These are phyloP conservation scores for Pythium aphanidermatum DNA, from an alignment of 352 stramenopile species.

Conservation along the genomic window DNA sequence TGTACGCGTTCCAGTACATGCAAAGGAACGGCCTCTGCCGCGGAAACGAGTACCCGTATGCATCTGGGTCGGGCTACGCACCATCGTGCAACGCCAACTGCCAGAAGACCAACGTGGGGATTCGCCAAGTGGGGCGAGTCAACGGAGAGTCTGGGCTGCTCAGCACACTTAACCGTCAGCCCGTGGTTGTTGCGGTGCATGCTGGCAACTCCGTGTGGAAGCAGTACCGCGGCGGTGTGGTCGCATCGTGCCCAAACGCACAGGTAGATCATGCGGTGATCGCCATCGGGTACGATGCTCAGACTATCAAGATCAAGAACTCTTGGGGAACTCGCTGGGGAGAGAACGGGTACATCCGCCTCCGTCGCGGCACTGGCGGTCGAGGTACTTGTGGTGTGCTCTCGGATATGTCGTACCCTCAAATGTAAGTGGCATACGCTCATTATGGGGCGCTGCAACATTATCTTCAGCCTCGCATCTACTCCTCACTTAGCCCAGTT, in stretches of 20 bases:
- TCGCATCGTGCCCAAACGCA: conserved; percentile 1
- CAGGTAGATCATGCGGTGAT: conserved; percentile 26
- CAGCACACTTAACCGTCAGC: conserved; percentile 10
- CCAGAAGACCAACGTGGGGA: background rate
- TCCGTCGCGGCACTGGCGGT: conserved; percentile 51
- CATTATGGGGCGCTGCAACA: too few species aligned
- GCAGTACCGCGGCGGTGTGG: conserved; percentile 20
- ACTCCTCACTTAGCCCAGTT: too few species aligned
- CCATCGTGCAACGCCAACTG: background rate
- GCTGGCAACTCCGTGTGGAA: conserved; percentile 18
- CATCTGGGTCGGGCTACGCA: background rate
- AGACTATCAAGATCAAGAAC: conserved; percentile 25
- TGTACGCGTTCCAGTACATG: conserved; percentile 16
- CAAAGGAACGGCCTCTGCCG: conserved; percentile 8
- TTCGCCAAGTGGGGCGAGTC: background rate
- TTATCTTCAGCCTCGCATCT: too few species aligned
- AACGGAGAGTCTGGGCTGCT: conserved; percentile 7
- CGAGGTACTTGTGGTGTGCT: background rate
- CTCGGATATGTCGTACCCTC: background rate
- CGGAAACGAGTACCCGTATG: conserved; percentile 4
- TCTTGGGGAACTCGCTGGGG: conserved; percentile 28
- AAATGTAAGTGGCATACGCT: background rate
- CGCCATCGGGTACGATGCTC: conserved; percentile 19
- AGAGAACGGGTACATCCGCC: conserved; percentile 58
- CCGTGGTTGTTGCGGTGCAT: conserved; percentile 16